Evolutionary conservation across 768 basidiomycete genomes (phyloP), one percentile per base, ranked within the genome.

Genomic region (Chalciporus piperatus): DNA sequence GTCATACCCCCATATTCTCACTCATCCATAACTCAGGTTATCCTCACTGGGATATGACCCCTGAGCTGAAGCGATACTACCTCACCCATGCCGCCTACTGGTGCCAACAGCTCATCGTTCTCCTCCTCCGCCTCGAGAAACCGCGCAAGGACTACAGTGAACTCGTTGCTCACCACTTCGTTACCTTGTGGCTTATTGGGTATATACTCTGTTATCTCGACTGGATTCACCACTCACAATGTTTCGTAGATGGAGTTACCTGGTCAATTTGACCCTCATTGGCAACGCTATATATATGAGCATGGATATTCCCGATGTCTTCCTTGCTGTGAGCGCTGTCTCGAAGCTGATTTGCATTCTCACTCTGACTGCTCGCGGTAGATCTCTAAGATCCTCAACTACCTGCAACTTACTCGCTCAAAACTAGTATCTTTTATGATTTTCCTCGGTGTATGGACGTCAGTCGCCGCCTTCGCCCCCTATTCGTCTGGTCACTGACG

Each of bases 281-380:
- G 97, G 97, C 10, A 89, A 90, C 57, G 87, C 93, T 6, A 81
- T 99, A 25, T 98, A 87, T 61, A 78, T 95, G 72, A 97, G 93
- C 66, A 98, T 98, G 97, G 97, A 99, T 72, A 77, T 95, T 17
- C 92, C 95, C 0, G 97, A 99, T 65, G 72, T 83, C 30, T 90
- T 88, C 69, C 76, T 99, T 12, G 93, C 91, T 12, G 87, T 92
- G 56, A 57, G 87, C 73, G 16, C 47, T 39, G 20, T 16, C 32
- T 22, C 3, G 27, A 7, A 41, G 13, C 16, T 6, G 30, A 30
- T 32, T n/a, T 27, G 41, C 38, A 4, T 0, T 30, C 14, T 35
- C 2, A 22, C 1, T 47, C 45, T 42, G 45, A 56, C 22, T 38
- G 20, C 13, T 50, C 11, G 30, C 38, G 12, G 47, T 53, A 94